Evolutionary conservation across 495 filamentous ascomycete genomes (phyloP), one percentile per base, ranked within the genome.

Genomic region (Aspergillus steynii): DNA sequence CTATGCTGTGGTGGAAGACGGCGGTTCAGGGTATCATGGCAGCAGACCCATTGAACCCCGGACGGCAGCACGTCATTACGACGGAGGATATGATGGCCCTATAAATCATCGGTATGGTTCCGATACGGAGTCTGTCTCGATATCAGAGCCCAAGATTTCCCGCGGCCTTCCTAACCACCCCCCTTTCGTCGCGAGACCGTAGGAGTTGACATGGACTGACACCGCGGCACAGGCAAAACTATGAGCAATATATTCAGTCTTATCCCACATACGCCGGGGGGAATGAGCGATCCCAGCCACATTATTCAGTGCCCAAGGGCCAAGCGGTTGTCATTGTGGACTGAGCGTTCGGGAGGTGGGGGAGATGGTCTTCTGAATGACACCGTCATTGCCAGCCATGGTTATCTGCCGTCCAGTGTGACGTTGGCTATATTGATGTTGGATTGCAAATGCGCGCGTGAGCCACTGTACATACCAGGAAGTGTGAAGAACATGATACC

Each of bases 261-360:
- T 70, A 66, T 47, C 65, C 71, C 47, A 63, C 65, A 28, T 72
- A 75, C 54, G 66, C 68, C 20, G 67, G 69, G 55, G 53, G 62
- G 37, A 62, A 67, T 28, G 68, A 74, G 31, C 66, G 59, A 7
- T 56, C 67, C 31, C 65, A 61, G 5, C 61, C 65, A 2, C 64
- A 58, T 25, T 61, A 71, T 56, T 20, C 66, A 12, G 50, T 73
- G 27, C 49, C 65, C 1, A 72, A 72, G 27, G 68, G 67, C 53
- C 63, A 70, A 56, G 55, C 61, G 25, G 48, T 75, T 47, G 58
- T 77, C 9, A 71, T 76, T 61, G 71, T 76, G 46, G 76, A 79
- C 67, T 79, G 61, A 70, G 31, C 34, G 48, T 10, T 50, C 50
- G 4, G 28, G 12, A 14, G 51, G 5, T 55, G 49, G 15, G 47